phyloP scores from a whole-genome alignment of 495 filamentous ascomycete genomes.

The Hyaloscypha bicolor region DNA sequence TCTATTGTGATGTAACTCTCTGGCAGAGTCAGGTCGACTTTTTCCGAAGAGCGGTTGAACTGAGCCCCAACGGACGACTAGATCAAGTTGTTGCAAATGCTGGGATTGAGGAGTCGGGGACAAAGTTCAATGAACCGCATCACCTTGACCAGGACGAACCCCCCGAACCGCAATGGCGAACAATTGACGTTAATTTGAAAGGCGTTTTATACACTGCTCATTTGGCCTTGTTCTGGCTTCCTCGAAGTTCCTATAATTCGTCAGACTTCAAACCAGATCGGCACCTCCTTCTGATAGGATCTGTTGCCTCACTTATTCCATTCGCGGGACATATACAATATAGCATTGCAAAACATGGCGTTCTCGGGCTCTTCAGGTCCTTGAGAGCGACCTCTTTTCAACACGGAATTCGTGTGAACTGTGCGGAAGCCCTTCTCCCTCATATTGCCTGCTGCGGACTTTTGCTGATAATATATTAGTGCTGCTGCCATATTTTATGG shows the following conservation, averaged over 20 bases:
- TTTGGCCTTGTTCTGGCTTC: conserved; percentile 62
- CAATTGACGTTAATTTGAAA: conserved; percentile 61
- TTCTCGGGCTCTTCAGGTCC: conserved; percentile 63
- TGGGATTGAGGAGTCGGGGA: conserved; percentile 50
- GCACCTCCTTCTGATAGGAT: conserved; percentile 58
- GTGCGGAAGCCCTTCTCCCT: neutral
- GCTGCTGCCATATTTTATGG: conserved; percentile 67
- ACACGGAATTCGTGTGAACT: conserved; percentile 58
- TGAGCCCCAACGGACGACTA: conserved; percentile 56
- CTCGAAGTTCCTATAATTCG: conserved; percentile 38
- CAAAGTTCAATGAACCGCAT: conserved; percentile 39
- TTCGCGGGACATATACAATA: conserved; percentile 56
- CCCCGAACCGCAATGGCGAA: conserved; percentile 52
- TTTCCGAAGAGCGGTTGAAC: conserved; percentile 55
- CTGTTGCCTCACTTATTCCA: conserved; percentile 52
- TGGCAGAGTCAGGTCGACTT: conserved; percentile 63
- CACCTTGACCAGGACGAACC: conserved; percentile 45
- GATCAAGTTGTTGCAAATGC: conserved; percentile 71
- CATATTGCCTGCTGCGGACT: neutral
- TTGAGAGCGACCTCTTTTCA: conserved; percentile 50
- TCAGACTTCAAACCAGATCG: conserved; percentile 39
- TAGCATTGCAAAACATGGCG: conserved; percentile 61
- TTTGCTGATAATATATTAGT: conserved; percentile 30
- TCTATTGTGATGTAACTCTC: conserved; percentile 57
- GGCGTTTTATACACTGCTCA: conserved; percentile 67